phyloP scores from a whole-genome alignment of 1,284 basidiomycete genomes.

The Trametes versicolor region DNA sequence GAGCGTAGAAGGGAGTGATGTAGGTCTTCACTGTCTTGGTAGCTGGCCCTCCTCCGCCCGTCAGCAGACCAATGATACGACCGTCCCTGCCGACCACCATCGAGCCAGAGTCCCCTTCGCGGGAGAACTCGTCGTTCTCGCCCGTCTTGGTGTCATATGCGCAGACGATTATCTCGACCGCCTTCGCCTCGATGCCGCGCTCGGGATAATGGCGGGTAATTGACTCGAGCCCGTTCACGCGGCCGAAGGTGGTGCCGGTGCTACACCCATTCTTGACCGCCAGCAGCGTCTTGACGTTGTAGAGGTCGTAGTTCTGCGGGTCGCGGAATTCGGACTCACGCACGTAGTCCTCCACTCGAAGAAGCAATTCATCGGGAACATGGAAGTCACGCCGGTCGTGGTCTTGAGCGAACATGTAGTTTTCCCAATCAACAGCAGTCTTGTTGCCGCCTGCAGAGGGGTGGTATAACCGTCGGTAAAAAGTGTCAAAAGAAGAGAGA shows the following conservation, averaged over 20 bases:
- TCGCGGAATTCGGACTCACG: constrained; percentile 36
- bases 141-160: constrained; percentile 29
- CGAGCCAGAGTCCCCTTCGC: constrained; percentile 43
- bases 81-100: constrained; percentile 40
- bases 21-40: constrained; percentile 40
- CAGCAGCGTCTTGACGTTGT: constrained; percentile 36
- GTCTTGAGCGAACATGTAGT: constrained; percentile 44
- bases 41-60: constrained; percentile 37
- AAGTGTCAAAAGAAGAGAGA: constrained; percentile 26
- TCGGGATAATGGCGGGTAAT: constrained; percentile 37
- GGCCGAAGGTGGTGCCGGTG: constrained; percentile 44
- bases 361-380: constrained; percentile 43
- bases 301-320: constrained; percentile 38
- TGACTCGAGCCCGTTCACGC: constrained; percentile 42
- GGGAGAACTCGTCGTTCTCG: constrained; percentile 37
- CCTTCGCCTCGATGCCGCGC: constrained; percentile 33
- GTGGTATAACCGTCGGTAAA: constrained; percentile 32
- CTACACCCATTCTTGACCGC: constrained; percentile 44
- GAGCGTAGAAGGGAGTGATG: constrained; percentile 40
- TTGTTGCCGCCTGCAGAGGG: constrained; percentile 40
- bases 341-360: constrained; percentile 38
- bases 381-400: constrained; percentile 35
- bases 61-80: constrained; percentile 42
- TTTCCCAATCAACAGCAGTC: constrained; percentile 37
- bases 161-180: no score